A percentile compares a stretch with the other conserved stretches of the same genome.
Conservation (phyloP, 306 rosid species). For the Mucuna pruriens region DNA sequence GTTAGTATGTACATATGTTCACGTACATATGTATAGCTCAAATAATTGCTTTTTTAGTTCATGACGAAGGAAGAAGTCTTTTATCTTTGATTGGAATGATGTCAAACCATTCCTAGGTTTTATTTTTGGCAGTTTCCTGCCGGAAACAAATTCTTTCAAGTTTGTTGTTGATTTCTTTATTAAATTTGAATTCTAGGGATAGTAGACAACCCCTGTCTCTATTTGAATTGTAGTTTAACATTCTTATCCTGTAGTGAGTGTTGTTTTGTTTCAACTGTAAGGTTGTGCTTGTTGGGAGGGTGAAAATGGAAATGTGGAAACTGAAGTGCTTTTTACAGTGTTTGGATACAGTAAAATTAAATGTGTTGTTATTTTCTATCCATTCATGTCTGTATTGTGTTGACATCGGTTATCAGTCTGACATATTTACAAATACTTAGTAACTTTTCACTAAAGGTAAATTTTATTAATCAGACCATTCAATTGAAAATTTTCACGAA, state of each 20-base stretch:
- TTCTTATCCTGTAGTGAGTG: constrained; percentile 17
- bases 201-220: constrained; percentile 6
- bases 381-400: neutral
- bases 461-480: neutral
- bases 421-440: neutral
- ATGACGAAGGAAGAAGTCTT: constrained; percentile 33
- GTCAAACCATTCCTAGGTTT: constrained; percentile 38
- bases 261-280: constrained; percentile 42
- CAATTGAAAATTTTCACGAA: neutral
- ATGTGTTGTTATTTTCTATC: neutral
- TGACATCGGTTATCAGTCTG: neutral
- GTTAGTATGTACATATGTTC: constrained; percentile 44
- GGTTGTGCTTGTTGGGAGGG: constrained; percentile 25
- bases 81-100: constrained; percentile 40
- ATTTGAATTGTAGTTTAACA: constrained; percentile 29
- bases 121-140: constrained; percentile 8
- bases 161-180: constrained; percentile 38
- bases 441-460: neutral
- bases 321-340: constrained; percentile 8
- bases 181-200: constrained; percentile 34
- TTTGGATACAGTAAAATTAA: neutral
- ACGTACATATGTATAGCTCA: constrained; percentile 47
- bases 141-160: constrained; percentile 35
- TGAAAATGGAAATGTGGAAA: neutral
- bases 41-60: constrained; percentile 32